phyloP scores from a whole-genome alignment of 1,139 yeast species.

The Wickerhamomyces sp. region DNA sequence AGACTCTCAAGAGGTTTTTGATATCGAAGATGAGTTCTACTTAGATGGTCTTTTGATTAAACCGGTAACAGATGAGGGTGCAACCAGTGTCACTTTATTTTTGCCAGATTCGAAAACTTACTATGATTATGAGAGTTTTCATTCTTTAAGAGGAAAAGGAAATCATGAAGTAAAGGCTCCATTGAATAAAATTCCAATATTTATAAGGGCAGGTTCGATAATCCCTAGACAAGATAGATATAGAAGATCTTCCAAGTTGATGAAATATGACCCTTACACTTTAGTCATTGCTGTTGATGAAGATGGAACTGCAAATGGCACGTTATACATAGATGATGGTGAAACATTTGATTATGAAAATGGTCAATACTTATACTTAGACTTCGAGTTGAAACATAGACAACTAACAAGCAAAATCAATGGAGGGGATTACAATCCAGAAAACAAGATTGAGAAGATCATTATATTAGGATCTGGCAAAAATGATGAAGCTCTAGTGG shows the following conservation, averaged over 20 bases:
- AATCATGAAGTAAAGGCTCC: slow-evolving; percentile 41
- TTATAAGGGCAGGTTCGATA: slow-evolving; percentile 74
- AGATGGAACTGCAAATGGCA: slow-evolving; percentile 48
- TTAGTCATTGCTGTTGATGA: slow-evolving; percentile 57
- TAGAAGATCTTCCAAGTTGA: slow-evolving; percentile 75
- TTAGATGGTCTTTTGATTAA: slow-evolving; percentile 79
- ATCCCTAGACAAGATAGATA: slow-evolving; percentile 63
- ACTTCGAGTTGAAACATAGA: slow-evolving; percentile 31
- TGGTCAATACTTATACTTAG: slow-evolving; percentile 43
- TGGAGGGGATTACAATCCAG: slow-evolving; percentile 23
- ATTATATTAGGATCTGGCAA: slow-evolving; percentile 42
- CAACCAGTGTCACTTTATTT: slow-evolving; percentile 40
- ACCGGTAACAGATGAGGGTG: slow-evolving; percentile 68
- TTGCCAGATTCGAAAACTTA: slow-evolving; percentile 65
- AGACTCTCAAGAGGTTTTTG: slow-evolving; percentile 43
- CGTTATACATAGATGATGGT: slow-evolving; percentile 80
- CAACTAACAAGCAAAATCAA: slow-evolving; percentile 25
- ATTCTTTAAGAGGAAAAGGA: slow-evolving; percentile 33
- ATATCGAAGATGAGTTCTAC: slow-evolving; percentile 80
- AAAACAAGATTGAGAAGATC: slow-evolving; percentile 51
- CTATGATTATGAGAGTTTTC: slow-evolving; percentile 50
- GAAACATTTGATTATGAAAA: slow-evolving; percentile 56
- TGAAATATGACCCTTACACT: slow-evolving; percentile 82
- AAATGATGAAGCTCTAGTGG: slow-evolving; percentile 25
- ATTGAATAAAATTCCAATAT: slow-evolving; percentile 65